Percentiles rank a stretch among this genome's conserved stretches.
Evolutionary conservation across 2,329 filamentous ascomycete genomes (phyloP).

Genomic region (Epichloe uncinata): DNA sequence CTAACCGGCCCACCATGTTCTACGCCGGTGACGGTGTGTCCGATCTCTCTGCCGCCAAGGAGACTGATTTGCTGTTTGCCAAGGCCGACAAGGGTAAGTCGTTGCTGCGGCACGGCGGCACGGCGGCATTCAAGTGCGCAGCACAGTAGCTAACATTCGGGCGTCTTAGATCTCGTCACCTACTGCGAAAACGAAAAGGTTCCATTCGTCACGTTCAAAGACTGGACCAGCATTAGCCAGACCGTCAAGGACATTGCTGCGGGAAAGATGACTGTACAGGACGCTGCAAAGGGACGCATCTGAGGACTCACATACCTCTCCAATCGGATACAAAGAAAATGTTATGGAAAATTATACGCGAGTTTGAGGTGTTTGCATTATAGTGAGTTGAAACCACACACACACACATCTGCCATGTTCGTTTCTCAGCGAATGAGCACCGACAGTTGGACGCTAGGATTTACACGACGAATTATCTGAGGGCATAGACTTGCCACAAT

Average conservation of each 20-base stretch:
- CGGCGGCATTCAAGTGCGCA: no score
- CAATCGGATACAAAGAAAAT: no score
- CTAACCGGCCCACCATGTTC: slow-evolving; percentile 69
- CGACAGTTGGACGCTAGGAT: neutral
- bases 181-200: slow-evolving; percentile 78
- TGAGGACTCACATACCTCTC: slow-evolving; percentile 7
- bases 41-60: slow-evolving; percentile 79
- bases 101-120: neutral
- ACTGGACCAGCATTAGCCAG: slow-evolving; percentile 67
- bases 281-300: slow-evolving; percentile 45
- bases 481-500: neutral
- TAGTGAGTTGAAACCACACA: no score
- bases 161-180: slow-evolving; percentile 58
- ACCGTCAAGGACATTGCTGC: slow-evolving; percentile 66
- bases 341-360: no score
- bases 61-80: slow-evolving; percentile 87
- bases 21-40: slow-evolving; percentile 94
- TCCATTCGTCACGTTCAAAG: slow-evolving; percentile 76
- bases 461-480: neutral
- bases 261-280: slow-evolving; percentile 56
- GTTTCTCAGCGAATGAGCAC: neutral
- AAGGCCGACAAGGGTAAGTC: slow-evolving; percentile 71
- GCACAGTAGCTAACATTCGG: slow-evolving; percentile 4
- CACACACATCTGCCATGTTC: no score
- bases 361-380: no score